Conservation (phyloP, 164 flowering plant genomes). For the Vitis amurensis region DNA sequence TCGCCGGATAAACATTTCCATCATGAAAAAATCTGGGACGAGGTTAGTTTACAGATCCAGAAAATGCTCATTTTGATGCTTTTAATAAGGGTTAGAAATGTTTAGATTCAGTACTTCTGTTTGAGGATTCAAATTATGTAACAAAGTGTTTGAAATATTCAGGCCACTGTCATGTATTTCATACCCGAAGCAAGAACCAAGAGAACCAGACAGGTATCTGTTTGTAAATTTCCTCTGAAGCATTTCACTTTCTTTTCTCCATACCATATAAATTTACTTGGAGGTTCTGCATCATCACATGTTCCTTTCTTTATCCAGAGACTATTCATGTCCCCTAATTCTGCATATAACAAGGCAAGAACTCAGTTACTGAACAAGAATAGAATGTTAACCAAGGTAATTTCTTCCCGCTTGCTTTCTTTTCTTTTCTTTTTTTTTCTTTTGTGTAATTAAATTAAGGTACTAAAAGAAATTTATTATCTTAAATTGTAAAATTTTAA, state of each 20-base stretch:
- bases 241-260: not conserved
- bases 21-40: slow-evolving; percentile 1
- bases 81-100: not conserved
- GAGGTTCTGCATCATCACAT: not conserved
- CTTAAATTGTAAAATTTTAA: too few species aligned
- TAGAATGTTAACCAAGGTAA: not conserved
- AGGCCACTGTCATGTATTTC: too few species aligned
- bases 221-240: not conserved
- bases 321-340: not conserved
- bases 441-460: too few species aligned
- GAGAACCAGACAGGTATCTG: too few species aligned
- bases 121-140: not conserved
- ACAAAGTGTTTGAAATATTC: not conserved
- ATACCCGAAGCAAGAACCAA: too few species aligned
- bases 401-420: not conserved
- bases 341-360: not conserved
- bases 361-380: not conserved
- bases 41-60: slow-evolving; percentile 2
- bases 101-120: not conserved
- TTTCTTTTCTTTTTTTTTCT: too few species aligned
- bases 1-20: slow-evolving; percentile 1
- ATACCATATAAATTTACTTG: not conserved
- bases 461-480: too few species aligned
- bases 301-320: not conserved
- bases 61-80: not conserved